phyloP scores from a whole-genome alignment of 208 protist species.

The Leishmania gerbilli region DNA sequence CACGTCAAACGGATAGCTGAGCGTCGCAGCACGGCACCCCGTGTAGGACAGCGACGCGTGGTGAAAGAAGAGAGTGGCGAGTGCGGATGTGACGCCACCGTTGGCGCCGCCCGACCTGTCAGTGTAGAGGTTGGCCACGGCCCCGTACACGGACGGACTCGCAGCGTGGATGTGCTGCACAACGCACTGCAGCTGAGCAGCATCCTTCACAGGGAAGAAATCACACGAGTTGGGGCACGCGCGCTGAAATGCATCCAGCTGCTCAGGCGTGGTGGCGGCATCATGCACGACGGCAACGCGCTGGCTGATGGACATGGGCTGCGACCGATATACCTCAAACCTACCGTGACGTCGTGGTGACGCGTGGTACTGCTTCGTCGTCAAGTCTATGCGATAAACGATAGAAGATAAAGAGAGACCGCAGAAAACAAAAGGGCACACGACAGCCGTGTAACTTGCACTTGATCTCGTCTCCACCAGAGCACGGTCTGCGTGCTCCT shows the following conservation, averaged over 20 bases:
- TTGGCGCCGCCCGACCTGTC: conserved; percentile 33
- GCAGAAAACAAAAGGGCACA: background rate
- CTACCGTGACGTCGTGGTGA: background rate
- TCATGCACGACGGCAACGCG: conserved; percentile 23
- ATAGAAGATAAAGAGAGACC: background rate
- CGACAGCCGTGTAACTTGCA: background rate
- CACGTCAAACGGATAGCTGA: conserved; percentile 61
- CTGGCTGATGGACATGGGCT: background rate
- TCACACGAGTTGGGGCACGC: conserved; percentile 28
- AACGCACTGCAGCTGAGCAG: conserved; percentile 33
- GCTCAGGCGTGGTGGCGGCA: conserved; percentile 16
- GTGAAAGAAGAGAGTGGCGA: conserved; percentile 51
- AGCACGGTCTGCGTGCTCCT: background rate
- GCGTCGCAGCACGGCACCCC: conserved; percentile 51
- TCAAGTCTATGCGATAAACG: background rate
- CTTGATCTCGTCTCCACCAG: background rate
- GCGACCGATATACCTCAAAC: background rate
- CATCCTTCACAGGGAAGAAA: conserved; percentile 39
- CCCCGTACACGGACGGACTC: conserved; percentile 5
- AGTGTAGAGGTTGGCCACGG: conserved; percentile 58
- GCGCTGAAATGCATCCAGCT: conserved; percentile 38
- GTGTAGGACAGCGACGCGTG: conserved; percentile 42
- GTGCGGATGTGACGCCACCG: conserved; percentile 34
- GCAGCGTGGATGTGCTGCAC: conserved; percentile 37
- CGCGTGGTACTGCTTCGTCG: background rate